Evolutionary conservation across 495 filamentous ascomycete genomes (phyloP), one percentile per base, ranked within the genome.

Genomic region (Viridothelium virens): DNA sequence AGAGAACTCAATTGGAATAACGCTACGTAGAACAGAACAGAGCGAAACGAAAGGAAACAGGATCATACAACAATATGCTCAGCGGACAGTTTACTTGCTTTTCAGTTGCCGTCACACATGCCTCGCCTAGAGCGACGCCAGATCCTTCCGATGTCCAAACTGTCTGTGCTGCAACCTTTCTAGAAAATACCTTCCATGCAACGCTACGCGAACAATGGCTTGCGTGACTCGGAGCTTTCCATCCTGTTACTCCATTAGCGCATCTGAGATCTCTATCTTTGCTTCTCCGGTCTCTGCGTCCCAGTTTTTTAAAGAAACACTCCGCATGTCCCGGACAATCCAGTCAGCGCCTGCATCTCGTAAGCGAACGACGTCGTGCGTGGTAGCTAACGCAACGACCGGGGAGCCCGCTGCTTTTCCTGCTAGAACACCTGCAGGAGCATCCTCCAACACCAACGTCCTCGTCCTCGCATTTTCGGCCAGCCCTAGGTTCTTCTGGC

Each of bases 351-450:
- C 88, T 11, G 91, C 89, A 37, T 80, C 83, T 64, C 80, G 70
- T 33, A 97, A 79, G 75, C 92, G 82, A 70, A 85, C 85, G 48
- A 86, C 78, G 31, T 84, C 83, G 76, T 98, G 93, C 59, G 89
- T 92, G 50, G 93, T 97, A 59, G 88, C 86, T 39, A 98, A 75
- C n/a, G 87, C 92, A 53, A 96, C 77, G 3, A 98, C 94, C 73
- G 85, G 86, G 78, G 91, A 97, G 2, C 91, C 91, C 2, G 94
- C 93, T 1, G 86, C 90, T 77, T 94, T 96, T 33, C 94, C 93
- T 25, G 92, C 87, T 62, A 77, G 79, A 68, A 97, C 92, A 2
- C 94, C 94, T n/a, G 92, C 91, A 0, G 94, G 93, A 61, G 89
- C 88, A 77, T 98, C 94, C 75, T 98, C 94, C 6, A 98, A 76